These are phyloP conservation scores for Aspergillus sp. DNA, from an alignment of 2,329 filamentous ascomycete species.

Conservation along the genomic window DNA sequence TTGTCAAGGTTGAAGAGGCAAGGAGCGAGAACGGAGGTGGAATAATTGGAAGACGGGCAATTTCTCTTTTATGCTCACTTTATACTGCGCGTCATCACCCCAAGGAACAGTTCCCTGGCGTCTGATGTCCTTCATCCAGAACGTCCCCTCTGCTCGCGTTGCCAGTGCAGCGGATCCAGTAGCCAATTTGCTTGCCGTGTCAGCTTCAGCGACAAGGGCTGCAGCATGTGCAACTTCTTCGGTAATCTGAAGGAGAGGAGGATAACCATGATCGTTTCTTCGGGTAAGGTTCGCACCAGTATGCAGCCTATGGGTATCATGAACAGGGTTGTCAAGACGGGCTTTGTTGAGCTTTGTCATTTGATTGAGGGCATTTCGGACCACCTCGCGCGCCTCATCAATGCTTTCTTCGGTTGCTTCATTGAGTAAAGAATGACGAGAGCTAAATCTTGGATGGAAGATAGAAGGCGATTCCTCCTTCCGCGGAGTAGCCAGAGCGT, in stretches of 20 bases:
- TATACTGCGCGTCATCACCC: constrained; percentile 9
- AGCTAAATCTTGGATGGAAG: not conserved
- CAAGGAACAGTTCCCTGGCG: constrained; percentile 11
- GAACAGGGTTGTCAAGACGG: constrained; percentile 7
- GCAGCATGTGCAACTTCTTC: constrained; percentile 8
- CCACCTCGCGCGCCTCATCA: constrained; percentile 6
- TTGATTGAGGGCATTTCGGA: constrained; percentile 7
- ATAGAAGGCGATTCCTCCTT: not conserved
- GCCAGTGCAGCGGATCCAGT: not conserved
- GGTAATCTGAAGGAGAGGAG: constrained; percentile 10
- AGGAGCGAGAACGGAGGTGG: not conserved
- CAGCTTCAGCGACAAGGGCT: constrained; percentile 11
- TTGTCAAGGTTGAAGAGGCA: not conserved
- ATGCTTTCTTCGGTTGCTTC: not conserved
- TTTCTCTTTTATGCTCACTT: not conserved
- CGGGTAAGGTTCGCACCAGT: not conserved
- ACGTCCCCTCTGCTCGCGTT: constrained; percentile 1
- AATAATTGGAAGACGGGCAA: not conserved
- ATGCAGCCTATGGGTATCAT: not conserved
- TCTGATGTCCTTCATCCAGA: constrained; percentile 14
- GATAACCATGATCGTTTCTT: not conserved
- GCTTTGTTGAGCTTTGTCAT: constrained; percentile 15
- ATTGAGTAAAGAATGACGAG: not conserved
- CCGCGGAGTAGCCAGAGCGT: not conserved
- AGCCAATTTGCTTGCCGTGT: not conserved